A percentile compares a stretch with the other conserved stretches of the same genome.
These are phyloP conservation scores for Candida lessepsii DNA, from an alignment of 805 yeast species.

Conservation along the genomic window DNA sequence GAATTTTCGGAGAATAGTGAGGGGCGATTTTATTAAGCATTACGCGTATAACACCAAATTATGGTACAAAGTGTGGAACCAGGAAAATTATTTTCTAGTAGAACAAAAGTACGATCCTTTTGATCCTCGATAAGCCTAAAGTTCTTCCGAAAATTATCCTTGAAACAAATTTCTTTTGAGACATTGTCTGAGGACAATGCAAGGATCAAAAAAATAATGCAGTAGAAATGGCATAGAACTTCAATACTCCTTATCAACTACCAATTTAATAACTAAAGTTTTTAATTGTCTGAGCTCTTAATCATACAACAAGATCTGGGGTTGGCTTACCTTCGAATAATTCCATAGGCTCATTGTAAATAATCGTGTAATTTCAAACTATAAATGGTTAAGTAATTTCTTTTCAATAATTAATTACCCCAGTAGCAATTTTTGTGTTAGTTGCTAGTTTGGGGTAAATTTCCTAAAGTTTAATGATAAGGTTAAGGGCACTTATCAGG, in stretches of 20 bases:
- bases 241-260: too few species aligned
- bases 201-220: background rate
- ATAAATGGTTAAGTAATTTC: background rate
- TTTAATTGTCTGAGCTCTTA: background rate
- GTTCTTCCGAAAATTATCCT: conserved; percentile 5
- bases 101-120: background rate
- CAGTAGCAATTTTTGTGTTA: background rate
- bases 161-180: background rate
- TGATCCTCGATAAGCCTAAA: background rate
- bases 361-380: background rate
- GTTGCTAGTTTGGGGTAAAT: conserved; percentile 4
- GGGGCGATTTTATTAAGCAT: background rate
- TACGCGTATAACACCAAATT: too few species aligned
- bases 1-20: conserved; percentile 3
- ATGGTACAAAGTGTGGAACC: background rate
- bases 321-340: background rate
- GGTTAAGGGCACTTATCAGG: background rate
- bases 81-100: background rate
- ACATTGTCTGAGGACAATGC: background rate
- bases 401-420: too few species aligned
- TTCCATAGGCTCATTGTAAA: background rate
- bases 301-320: background rate
- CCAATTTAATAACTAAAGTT: too few species aligned
- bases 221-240: background rate
- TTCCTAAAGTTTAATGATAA: background rate